A percentile compares a stretch with the other conserved stretches of the same genome.
phyloP scores from a whole-genome alignment of 2,329 filamentous ascomycete genomes.

The Ophiostoma populinum region DNA sequence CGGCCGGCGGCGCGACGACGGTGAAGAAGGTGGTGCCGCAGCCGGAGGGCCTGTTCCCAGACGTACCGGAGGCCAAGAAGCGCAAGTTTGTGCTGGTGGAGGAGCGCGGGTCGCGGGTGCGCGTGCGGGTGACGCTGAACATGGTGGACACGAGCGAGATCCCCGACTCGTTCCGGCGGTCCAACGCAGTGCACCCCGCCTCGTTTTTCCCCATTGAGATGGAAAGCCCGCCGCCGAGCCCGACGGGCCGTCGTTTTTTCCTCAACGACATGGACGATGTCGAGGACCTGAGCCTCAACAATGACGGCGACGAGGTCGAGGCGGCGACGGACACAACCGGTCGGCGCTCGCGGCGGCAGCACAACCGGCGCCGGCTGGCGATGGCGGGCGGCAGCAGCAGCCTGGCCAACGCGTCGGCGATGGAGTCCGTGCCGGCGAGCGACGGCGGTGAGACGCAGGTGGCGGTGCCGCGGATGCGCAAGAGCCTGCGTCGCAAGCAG shows the following conservation, averaged over 20 bases:
- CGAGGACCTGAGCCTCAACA: constrained; percentile 34
- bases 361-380: constrained; percentile 10
- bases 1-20: constrained; percentile 18
- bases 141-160: constrained; percentile 90
- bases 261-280: constrained; percentile 47
- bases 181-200: constrained; percentile 75
- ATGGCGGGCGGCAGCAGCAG: constrained; percentile 10
- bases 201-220: constrained; percentile 89
- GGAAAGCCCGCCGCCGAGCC: constrained; percentile 66
- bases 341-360: constrained; percentile 17
- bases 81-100: constrained; percentile 96
- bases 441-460: constrained; percentile 50
- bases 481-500: constrained; percentile 57
- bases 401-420: constrained; percentile 17
- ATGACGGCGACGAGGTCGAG: constrained; percentile 36
- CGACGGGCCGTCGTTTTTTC: constrained; percentile 60
- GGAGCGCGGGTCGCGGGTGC: constrained; percentile 66
- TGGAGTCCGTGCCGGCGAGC: constrained; percentile 44
- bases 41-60: constrained; percentile 61
- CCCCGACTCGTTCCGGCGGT: constrained; percentile 83
- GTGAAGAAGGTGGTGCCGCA: constrained; percentile 34
- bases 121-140: constrained; percentile 85
- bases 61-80: constrained; percentile 76
- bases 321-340: constrained; percentile 24
- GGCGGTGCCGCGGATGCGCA: constrained; percentile 57